These are phyloP conservation scores for Eucalyptus fibrosa DNA, from an alignment of 345 rosid genomes.

Conservation along the genomic window DNA sequence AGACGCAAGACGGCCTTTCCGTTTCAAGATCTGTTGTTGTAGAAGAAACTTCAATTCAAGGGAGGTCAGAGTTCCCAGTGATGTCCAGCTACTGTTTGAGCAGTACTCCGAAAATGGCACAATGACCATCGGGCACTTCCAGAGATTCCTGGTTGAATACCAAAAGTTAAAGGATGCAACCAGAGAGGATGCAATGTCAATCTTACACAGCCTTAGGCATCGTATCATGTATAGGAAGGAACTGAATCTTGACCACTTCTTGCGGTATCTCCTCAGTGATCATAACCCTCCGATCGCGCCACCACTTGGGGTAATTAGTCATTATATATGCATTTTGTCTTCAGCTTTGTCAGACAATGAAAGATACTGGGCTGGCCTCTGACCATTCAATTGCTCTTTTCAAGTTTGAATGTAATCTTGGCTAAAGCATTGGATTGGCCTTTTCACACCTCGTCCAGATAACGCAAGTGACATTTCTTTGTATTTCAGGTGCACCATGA, in stretches of 20 bases:
- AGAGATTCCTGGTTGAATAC: conserved; percentile 20
- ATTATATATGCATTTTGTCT: not conserved
- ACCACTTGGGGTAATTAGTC: conserved; percentile 6
- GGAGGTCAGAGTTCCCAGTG: conserved; percentile 26
- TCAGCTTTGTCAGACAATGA: not conserved
- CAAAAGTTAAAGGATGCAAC: conserved; percentile 26
- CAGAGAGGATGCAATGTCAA: conserved; percentile 25
- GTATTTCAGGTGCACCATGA: conserved; percentile 52
- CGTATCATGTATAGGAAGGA: conserved; percentile 36
- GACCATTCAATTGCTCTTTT: not conserved
- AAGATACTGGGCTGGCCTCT: not conserved
- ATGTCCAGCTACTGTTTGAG: conserved; percentile 11
- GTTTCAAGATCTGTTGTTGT: conserved; percentile 34
- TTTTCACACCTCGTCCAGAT: not conserved
- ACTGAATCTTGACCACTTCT: conserved; percentile 39
- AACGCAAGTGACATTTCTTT: not conserved
- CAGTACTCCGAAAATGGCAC: conserved; percentile 22
- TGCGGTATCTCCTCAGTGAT: conserved; percentile 42
- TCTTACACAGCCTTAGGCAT: conserved; percentile 40
- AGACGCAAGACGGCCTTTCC: conserved; percentile 5
- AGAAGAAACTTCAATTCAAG: conserved; percentile 31
- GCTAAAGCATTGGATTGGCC: not conserved
- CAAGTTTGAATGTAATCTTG: not conserved
- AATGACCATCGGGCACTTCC: conserved; percentile 25
- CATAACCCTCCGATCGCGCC: conserved; percentile 13